phyloP scores from a whole-genome alignment of 768 basidiomycete species.

The Tylopilus rubrobrunneus region DNA sequence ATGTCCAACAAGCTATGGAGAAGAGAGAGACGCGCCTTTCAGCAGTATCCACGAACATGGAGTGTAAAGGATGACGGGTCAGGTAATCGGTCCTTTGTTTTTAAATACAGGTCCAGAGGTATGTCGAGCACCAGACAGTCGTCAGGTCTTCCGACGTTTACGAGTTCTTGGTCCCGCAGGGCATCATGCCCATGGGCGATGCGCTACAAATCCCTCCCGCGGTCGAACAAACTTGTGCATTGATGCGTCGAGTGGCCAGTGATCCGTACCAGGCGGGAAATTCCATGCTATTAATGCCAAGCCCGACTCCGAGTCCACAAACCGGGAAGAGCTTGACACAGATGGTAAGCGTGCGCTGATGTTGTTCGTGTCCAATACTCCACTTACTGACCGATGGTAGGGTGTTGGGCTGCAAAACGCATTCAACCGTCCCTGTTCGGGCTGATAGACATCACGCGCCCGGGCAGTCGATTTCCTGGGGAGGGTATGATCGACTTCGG shows the following conservation, averaged over 20 bases:
- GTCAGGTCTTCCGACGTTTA: not conserved
- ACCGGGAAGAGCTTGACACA: not conserved
- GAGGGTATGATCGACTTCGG: slow-evolving; percentile 13
- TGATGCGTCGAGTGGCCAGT: slow-evolving; percentile 35
- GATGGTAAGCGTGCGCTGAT: slow-evolving; percentile 2
- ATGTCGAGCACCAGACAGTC: slow-evolving; percentile 5
- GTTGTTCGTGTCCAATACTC: not conserved
- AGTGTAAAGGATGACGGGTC: slow-evolving; percentile 42
- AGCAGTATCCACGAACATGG: slow-evolving; percentile 53
- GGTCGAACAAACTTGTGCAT: slow-evolving; percentile 13
- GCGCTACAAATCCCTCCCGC: slow-evolving; percentile 10
- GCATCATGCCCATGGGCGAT: slow-evolving; percentile 40
- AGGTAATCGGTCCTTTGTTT: slow-evolving; percentile 49
- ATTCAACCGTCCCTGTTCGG: not conserved
- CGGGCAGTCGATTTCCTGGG: slow-evolving; percentile 9
- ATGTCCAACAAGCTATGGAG: slow-evolving; percentile 44
- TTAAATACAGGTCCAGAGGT: slow-evolving; percentile 61
- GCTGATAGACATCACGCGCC: not conserved
- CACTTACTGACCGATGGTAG: not conserved
- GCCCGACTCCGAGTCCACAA: not conserved
- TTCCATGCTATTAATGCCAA: slow-evolving; percentile 1
- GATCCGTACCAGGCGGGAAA: not conserved
- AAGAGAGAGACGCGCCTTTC: slow-evolving; percentile 34
- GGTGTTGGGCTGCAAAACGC: not conserved
- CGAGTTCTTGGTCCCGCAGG: slow-evolving; percentile 52